These are phyloP conservation scores for Pueraria montana DNA, from an alignment of 306 rosid species.

Conservation along the genomic window DNA sequence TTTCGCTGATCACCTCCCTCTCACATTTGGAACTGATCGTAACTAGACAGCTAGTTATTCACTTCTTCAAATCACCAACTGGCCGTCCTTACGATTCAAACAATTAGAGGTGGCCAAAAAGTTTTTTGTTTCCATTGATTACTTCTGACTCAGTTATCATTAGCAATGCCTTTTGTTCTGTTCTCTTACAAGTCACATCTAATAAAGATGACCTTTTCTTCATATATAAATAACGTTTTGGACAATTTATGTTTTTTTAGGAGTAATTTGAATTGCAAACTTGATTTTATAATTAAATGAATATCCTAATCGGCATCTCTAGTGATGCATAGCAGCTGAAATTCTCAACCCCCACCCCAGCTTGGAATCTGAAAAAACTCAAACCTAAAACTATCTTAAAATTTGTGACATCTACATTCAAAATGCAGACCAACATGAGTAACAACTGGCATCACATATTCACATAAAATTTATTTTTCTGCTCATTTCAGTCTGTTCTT, in stretches of 20 bases:
- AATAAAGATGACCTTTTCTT: slow-evolving; percentile 25
- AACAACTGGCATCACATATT: slow-evolving; percentile 40
- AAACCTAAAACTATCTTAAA: too few relatives aligned
- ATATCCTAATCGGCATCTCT: neutral
- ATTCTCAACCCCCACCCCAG: neutral
- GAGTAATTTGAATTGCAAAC: slow-evolving; percentile 11
- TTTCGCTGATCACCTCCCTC: neutral
- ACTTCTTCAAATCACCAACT: neutral
- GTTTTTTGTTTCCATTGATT: neutral
- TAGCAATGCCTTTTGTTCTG: neutral
- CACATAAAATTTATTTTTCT: slow-evolving; percentile 44
- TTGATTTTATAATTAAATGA: neutral
- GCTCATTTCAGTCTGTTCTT: slow-evolving; percentile 53
- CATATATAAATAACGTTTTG: neutral
- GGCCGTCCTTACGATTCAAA: neutral
- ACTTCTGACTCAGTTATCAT: neutral
- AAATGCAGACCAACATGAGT: neutral
- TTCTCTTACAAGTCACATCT: neutral
- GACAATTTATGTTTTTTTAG: neutral
- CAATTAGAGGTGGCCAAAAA: neutral
- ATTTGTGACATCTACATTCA: too few relatives aligned
- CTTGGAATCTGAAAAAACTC: too few relatives aligned
- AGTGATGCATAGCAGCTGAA: slow-evolving; percentile 13
- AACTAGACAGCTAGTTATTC: neutral
- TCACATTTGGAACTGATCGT: neutral